phyloP scores from a whole-genome alignment of 192 early-diverging fungal genomes.

The Lobosporangium transversale region DNA sequence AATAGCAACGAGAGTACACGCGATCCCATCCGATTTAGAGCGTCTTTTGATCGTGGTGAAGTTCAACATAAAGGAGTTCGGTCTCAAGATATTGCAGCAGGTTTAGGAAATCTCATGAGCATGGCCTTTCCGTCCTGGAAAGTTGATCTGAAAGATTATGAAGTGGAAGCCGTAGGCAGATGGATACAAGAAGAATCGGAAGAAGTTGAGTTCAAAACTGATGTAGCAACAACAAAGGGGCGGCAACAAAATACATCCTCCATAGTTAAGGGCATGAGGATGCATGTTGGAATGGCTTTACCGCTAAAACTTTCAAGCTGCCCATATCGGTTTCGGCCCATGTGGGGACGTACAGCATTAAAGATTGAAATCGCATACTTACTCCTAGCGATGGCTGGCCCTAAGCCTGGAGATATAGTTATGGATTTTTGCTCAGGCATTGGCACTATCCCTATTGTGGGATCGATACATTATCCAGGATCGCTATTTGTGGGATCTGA shows the following conservation, averaged over 20 bases:
- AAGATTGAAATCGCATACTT: conserved; percentile 56
- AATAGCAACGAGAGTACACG: neutral
- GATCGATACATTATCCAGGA: conserved; percentile 49
- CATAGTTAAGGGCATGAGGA: neutral
- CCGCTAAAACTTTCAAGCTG: conserved; percentile 27
- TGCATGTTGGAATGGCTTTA: conserved; percentile 33
- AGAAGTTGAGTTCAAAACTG: conserved; percentile 3
- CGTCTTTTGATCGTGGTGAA: conserved; percentile 41
- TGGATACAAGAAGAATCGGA: conserved; percentile 26
- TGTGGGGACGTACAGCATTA: conserved; percentile 55
- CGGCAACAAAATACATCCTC: neutral
- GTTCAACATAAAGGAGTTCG: conserved; percentile 41
- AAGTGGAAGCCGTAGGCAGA: conserved; percentile 50
- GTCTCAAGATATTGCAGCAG: conserved; percentile 45
- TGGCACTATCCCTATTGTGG: conserved; percentile 53
- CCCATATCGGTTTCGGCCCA: conserved; percentile 52
- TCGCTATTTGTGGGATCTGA: conserved; percentile 54
- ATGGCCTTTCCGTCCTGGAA: conserved; percentile 48
- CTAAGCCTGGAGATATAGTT: conserved; percentile 54
- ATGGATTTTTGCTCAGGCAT: conserved; percentile 59
- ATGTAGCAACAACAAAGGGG: neutral
- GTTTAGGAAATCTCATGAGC: conserved; percentile 26
- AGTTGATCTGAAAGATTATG: conserved; percentile 53
- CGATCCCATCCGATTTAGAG: conserved; percentile 11
- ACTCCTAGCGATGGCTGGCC: conserved; percentile 36